Evolutionary conservation across 257 asterid species (phyloP).

Genomic region (Petunia secreta): DNA sequence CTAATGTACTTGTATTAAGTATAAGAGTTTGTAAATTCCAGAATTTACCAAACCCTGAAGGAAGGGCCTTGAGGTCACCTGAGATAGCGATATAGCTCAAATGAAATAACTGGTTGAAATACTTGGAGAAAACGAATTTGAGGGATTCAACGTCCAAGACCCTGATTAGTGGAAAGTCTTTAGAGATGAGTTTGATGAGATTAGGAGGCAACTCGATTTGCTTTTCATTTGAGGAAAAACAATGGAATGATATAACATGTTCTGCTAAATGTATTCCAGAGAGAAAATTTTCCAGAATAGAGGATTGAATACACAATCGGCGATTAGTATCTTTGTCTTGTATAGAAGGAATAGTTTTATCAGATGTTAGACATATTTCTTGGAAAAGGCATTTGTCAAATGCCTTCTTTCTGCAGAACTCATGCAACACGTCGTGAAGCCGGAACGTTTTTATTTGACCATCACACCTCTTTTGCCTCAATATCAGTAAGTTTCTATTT

Average conservation of each 20-base stretch:
- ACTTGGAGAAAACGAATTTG: not conserved
- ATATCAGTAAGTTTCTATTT: conserved; percentile 34
- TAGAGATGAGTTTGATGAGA: not conserved
- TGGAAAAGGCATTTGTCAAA: not conserved
- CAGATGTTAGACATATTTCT: not conserved
- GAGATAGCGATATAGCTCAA: conserved; percentile 22
- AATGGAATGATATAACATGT: conserved; percentile 5
- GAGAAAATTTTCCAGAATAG: not conserved
- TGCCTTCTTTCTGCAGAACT: conserved; percentile 34
- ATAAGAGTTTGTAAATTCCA: conserved; percentile 24
- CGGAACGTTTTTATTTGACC: conserved; percentile 32
- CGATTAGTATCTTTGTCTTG: not conserved
- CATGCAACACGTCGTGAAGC: conserved; percentile 25
- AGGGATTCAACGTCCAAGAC: not conserved
- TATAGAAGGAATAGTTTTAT: not conserved
- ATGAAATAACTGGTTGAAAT: not conserved
- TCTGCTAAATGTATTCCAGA: not conserved
- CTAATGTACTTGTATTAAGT: not conserved
- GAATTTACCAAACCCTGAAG: not conserved
- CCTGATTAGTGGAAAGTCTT: conserved; percentile 4
- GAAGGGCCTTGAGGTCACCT: not conserved
- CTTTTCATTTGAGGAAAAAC: conserved; percentile 7
- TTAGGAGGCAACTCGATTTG: not conserved
- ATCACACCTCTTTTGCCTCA: conserved; percentile 17
- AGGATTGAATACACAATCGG: conserved; percentile 19